Evolutionary conservation across 2,329 filamentous ascomycete genomes (phyloP), one percentile per base, ranked within the genome.

Genomic region (Dothiorella sarmentorum): DNA sequence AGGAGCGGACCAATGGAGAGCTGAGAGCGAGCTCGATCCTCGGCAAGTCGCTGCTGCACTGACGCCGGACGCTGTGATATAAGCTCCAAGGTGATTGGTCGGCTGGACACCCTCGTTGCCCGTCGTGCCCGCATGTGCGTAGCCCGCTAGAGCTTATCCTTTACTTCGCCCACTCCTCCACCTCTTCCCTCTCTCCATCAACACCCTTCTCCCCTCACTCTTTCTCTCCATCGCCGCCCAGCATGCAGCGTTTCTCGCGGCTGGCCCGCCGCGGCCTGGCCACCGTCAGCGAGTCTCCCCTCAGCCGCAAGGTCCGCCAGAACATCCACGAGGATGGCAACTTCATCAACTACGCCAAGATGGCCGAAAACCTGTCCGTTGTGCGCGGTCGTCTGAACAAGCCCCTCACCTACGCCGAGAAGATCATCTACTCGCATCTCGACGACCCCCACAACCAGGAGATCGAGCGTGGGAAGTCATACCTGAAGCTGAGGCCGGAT

Each of bases 341-440:
- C 84, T 97, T 91, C 83, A 96, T 97, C 84, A 96, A 97, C 85
- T 99, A 99, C 78, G 82, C 86, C 85, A 97, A 97, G 85, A 97
- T 97, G 91, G 91, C 89, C 69, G 92, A 97, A 82, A 97, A 96
- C 84, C 85, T 99, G 62, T 82, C 86, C 70, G 86, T 99, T 76
- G 94, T 99, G 68, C 90, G 94, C 72, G 77, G 81, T 69, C 88
- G 94, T 71, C 85, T 99, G 66, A 96, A 96, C 81, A 88, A 90
- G 68, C 94, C 94, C 67, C 85, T 99, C 69, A 94, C 91, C 68
- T 96, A 88, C 75, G 90, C 91, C 75, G 94, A 99, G 85, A 99
- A 99, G 86, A 92, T 99, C 71, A 85, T 97, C 69, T 99, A 99
- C 84, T 97, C 93, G 63, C 94, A 99, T 79, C 82, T 99, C 75